phyloP scores from a whole-genome alignment of 139 green algal species.

The Coelastrella sp. region DNA sequence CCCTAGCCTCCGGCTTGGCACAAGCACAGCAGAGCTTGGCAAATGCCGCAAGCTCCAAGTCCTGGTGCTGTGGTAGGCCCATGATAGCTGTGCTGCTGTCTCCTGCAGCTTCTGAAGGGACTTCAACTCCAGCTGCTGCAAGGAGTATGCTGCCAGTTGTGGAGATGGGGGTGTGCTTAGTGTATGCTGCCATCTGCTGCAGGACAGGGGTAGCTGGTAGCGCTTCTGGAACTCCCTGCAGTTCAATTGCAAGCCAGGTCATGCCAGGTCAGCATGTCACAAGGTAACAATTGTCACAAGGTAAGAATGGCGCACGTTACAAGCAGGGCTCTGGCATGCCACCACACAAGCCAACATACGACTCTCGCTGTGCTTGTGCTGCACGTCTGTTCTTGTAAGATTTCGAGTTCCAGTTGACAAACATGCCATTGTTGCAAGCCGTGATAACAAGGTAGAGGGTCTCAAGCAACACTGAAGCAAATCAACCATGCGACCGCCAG shows the following conservation, averaged over 20 bases:
- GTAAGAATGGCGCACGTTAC: background rate
- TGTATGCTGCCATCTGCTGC: slow-evolving; percentile 14
- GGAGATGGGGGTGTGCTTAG: background rate
- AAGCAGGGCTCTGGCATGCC: too few species aligned
- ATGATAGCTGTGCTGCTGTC: slow-evolving; percentile 25
- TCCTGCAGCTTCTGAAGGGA: background rate
- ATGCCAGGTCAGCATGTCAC: background rate
- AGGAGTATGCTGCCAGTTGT: slow-evolving; percentile 15
- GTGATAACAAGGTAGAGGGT: background rate
- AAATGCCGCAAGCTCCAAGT: background rate
- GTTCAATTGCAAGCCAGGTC: background rate
- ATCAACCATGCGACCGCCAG: background rate
- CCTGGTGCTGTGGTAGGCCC: background rate
- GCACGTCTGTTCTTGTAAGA: too few species aligned
- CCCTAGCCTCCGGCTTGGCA: background rate
- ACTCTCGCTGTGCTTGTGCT: too few species aligned
- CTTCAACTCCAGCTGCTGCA: background rate
- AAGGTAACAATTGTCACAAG: background rate
- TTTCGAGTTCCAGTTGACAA: too few species aligned
- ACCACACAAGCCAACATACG: too few species aligned
- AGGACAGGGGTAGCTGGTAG: background rate
- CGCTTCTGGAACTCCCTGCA: background rate
- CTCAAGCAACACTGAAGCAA: too few species aligned
- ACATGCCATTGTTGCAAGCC: background rate
- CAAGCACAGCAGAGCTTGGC: slow-evolving; percentile 16